A percentile compares a stretch with the other conserved stretches of the same genome.
These are phyloP conservation scores for Rhexocercosporidium sp. DNA, from an alignment of 2,329 filamentous ascomycete genomes.

Conservation along the genomic window DNA sequence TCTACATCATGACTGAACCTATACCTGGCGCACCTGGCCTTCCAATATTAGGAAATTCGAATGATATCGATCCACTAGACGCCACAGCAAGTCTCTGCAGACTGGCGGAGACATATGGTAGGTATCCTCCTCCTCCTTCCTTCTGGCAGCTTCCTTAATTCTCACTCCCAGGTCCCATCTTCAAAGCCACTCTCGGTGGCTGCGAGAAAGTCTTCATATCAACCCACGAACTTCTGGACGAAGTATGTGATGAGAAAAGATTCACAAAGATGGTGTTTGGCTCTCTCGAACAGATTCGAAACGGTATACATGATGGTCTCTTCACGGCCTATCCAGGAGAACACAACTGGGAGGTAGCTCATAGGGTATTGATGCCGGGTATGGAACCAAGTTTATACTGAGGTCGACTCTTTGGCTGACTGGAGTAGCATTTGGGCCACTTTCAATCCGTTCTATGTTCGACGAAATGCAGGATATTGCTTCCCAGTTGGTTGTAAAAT, in stretches of 20 bases:
- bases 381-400: neutral
- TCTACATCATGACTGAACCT: slow-evolving; percentile 20
- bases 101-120: slow-evolving; percentile 70
- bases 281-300: slow-evolving; percentile 59
- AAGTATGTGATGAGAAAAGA: slow-evolving; percentile 68
- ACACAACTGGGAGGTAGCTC: slow-evolving; percentile 70
- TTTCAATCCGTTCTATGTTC: slow-evolving; percentile 72
- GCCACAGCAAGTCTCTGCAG: slow-evolving; percentile 59
- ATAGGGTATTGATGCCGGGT: slow-evolving; percentile 65
- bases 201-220: slow-evolving; percentile 55
- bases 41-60: slow-evolving; percentile 47
- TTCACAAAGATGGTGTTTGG: slow-evolving; percentile 63
- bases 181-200: slow-evolving; percentile 52
- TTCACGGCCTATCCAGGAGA: slow-evolving; percentile 62
- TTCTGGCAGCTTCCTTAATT: too few relatives aligned
- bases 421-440: slow-evolving; percentile 65
- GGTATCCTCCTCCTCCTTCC: neutral
- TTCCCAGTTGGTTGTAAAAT: slow-evolving; percentile 69
- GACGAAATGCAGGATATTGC: slow-evolving; percentile 72
- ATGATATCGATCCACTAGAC: slow-evolving; percentile 64
- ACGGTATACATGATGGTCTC: slow-evolving; percentile 60
- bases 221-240: slow-evolving; percentile 62
- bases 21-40: slow-evolving; percentile 31
- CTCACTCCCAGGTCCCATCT: slow-evolving; percentile 54
- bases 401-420: neutral